Evolutionary conservation across 1,284 basidiomycete species (phyloP), one percentile per base, ranked within the genome.

Genomic region (Rhodotorula sp.): DNA sequence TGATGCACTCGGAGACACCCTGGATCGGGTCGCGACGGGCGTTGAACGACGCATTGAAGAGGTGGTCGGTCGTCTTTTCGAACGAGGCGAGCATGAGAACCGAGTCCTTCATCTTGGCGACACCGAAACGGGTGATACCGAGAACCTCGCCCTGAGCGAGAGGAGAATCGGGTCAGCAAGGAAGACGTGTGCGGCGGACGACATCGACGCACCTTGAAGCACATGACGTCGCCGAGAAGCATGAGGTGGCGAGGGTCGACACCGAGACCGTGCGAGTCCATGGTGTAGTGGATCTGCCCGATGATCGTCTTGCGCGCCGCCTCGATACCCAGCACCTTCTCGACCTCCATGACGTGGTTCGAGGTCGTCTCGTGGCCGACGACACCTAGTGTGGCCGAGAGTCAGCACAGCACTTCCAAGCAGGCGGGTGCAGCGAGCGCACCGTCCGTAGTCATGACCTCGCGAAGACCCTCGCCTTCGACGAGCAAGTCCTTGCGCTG

Each of bases 41-140:
- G 81, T 90, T 97, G 14, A 97, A 90, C 7, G 97, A 92, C 1
- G 97, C 97, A 79, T 99, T 95, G 82, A 99, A 99, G 73, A 99
- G 84, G 82, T 99, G 97, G 83, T 99, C 97, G 17, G 97, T 99
- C 44, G 97, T 99, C 85, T 99, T 99, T 83, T 99, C 97, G 82
- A 99, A 99, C 46, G 93, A 97, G 16, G 97, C 97, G 79, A 99
- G 85, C 97, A 99, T 99, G 78, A 99, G 87, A 2, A 98, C 95
- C 78, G 93, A 97, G 83, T 99, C 97, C 84, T 99, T 99, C 93
- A 99, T 99, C 84, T 99, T 99, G 41, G 96, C 93, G n/a, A 99
- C 96, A 81, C 97, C 97, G 83, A 99, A 99, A 34, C 97, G 91
- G 14, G 97, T 99, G 82, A 99, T 99, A 67, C 97, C 97, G 66